A percentile compares a stretch with the other conserved stretches of the same genome.
Conservation (phyloP, 2,329 filamentous ascomycete species). For the Penicillium polonicum region DNA sequence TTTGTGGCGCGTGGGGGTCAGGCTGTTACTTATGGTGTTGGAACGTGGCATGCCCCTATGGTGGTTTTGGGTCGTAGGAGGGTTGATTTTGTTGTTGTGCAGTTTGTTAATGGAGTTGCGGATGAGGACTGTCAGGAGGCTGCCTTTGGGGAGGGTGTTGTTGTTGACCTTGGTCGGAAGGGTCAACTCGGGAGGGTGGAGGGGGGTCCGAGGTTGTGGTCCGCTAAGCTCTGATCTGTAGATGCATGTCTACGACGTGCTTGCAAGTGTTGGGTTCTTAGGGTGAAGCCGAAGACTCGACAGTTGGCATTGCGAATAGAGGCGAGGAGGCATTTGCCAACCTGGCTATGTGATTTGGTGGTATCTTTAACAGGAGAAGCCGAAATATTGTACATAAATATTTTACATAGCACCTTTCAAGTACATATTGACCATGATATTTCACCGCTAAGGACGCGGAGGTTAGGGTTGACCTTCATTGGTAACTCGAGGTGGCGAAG, state of each 20-base stretch:
- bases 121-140: slow-evolving; percentile 89
- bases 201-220: slow-evolving; percentile 17
- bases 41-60: slow-evolving; percentile 98
- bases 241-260: neutral
- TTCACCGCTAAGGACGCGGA: neutral
- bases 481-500: neutral
- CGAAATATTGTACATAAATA: slow-evolving; percentile 9
- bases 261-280: neutral
- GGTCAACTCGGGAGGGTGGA: slow-evolving; percentile 22
- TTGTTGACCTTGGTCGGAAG: slow-evolving; percentile 30
- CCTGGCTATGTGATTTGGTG: neutral
- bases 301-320: neutral
- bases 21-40: slow-evolving; percentile 86
- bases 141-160: slow-evolving; percentile 44
- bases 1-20: slow-evolving; percentile 77
- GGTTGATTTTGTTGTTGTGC: slow-evolving; percentile 84
- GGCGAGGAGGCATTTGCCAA: neutral
- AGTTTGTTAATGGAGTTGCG: slow-evolving; percentile 80
- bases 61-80: slow-evolving; percentile 70
- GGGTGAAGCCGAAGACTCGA: neutral
- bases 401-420: slow-evolving; percentile 1
- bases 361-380: neutral
- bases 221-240: slow-evolving; percentile 19
- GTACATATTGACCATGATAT: neutral
- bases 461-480: neutral